Evolutionary conservation across 306 rosid genomes (phyloP), one percentile per base, ranked within the genome.

Genomic region (Arachis stenosperma): DNA sequence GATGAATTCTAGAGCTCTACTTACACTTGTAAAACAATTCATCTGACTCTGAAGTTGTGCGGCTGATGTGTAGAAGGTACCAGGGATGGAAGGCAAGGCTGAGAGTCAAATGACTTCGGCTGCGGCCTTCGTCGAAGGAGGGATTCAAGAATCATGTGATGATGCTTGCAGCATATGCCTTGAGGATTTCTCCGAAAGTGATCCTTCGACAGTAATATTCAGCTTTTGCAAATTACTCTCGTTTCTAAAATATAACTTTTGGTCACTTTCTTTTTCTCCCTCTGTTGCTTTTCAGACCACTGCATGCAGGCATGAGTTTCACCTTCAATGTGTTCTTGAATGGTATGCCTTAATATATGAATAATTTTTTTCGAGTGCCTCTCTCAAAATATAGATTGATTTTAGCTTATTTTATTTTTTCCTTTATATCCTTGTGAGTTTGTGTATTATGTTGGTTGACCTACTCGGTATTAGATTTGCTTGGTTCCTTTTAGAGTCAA

Each of bases 161-260:
- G 98, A 95, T 76, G 84, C 98, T 79, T 95, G 99, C 85, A 87
- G 99, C 83, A 91, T 95, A 83, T 95, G 99, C 89, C 96, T 95
- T 33, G 98, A 95, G 84, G 98, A 88, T 30, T 95, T 95, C 63
- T 84, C 81, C 33, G 82, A 88, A 57, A 86, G 82, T 59, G 94
- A 95, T 75, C 99, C 99, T 61, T 84, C 96, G 39, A 66, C 96
- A 82, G 99, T 95, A 88, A 68, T 81, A 30, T 78, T 44, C 64
- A 47, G 39, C 53, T 47, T 71, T 33, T 76, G 46, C 29, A 40
- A 41, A 46, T 59, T 51, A 54, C 64, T 54, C 27, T 37, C 33
- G 8, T 63, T 36, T 57, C 70, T 37, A 50, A 53, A 44, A 41
- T 53, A 78, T 2, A 52, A 30, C 70, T 55, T 46, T 13, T 74